Evolutionary conservation across 768 basidiomycete genomes (phyloP), one percentile per base, ranked within the genome.

Genomic region (Naganishia vaughanmartiniae): DNA sequence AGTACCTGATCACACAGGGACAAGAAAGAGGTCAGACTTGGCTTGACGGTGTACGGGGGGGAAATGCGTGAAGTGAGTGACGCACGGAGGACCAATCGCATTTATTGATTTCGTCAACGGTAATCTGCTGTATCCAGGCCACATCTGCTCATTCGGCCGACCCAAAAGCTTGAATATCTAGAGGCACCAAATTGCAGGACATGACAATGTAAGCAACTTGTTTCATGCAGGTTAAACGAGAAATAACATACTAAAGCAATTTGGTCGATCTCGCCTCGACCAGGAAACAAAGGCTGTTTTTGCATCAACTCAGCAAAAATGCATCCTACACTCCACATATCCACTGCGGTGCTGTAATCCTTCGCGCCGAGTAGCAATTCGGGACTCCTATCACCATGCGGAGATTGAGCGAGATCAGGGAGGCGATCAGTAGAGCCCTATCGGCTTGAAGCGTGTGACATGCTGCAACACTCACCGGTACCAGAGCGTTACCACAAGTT

Each of bases 311-410:
- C 96, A 17, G 91, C 94, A 77, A 98, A 97, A 74, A 99, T 97
- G 84, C 96, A 99, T 10, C 96, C 96, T 12, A 96, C 92, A 58
- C 92, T 95, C 96, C 96, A 99, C 87, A 98, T 88, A 80, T 99
- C 96, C 69, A 99, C 87, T 0, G 94, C 89, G 24, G 95, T 99
- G 17, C 92, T 90, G 81, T 99, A 99, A 42, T 89, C 91, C 70
- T 88, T 90, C 15, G 91, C 92, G 15, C 95, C 96, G 31, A 99
- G 84, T 19, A 99, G 84, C 56, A 99, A 91, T 83, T 98, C 96
- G 1, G 96, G 96, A 10, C 94, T 91, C 48, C 93, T 96, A 78
- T 7, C 69, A 51, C 70, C 26, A 46, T 56, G 53, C 30, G 57
- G 51, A 31, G 36, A 55, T 31, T 30, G 14, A 42, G 60, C 17